Base-by-base conservation (phyloP, 148 eudicot species). In the Rhododendron kiyosumense region DNA sequence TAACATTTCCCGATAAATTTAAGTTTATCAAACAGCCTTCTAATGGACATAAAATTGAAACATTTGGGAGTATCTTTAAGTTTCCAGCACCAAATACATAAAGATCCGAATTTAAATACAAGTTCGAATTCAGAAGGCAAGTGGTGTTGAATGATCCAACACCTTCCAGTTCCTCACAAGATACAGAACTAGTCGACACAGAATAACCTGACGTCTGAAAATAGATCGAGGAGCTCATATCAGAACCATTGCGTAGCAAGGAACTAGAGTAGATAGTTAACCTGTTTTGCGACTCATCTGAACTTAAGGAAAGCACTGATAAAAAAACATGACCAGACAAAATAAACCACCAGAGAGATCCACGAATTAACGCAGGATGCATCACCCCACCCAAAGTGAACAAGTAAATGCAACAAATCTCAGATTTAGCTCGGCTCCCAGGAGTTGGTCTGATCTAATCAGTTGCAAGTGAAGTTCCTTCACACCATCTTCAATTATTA, bases 71-170 rank as follows among this genome's bases (percentile, higher is more conserved):
- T 89, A 95, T 93, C 90, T 95, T 96, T 48, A 95, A 78, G 90
- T 94, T 95, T 83, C 96, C 98, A 36, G 85, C 81, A 49, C 95
- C 96, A 83, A 92, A 74, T 38, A 91, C 94, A 88, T 90, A 88
- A 61, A 93, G 79, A 87, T 94, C 95, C 75, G 93, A 86, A 78
- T 38, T 84, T 30, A 93, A 36, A 78, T 82, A 24, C 85, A 94
- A 78, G 79, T 92, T 89, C 43, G 95, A 88, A 48, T 86, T 95
- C 78, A 95, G 88, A 85, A 94, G 81, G 89, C 96, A 95, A 54
- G 98, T 94, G 15, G 92, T 94, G 86, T 95, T 88, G 85, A 93
- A 95, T 78, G 98, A 95, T 43, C 98, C 98, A 85, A 94, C 93
- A 82, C 98, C 98, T 57, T 91, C 81, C 90, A 95, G 91, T 81